Base-by-base conservation (phyloP, 345 rosid species). In the Dimocarpus longan region DNA sequence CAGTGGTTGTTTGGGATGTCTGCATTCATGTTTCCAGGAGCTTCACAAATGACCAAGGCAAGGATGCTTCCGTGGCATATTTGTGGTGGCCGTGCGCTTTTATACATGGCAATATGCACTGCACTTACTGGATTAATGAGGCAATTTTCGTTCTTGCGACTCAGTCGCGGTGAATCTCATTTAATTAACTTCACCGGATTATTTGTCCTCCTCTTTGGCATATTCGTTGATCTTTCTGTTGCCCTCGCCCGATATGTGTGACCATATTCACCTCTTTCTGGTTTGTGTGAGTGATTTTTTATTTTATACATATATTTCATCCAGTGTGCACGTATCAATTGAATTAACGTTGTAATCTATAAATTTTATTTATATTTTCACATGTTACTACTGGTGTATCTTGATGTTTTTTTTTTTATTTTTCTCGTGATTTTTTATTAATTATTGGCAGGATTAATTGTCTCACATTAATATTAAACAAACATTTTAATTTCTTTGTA, bases 121-220 rank as follows among this genome's bases (percentile, higher is more conserved):
- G 97, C 98, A 11, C 83, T 96, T 8, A 96, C 98, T 2, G 99
- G 98, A 39, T 79, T 96, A 46, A 88, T 89, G 81, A 81, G 92
- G 86, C 85, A 88, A 80, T 73, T 87, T 42, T 77, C 87, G 4
- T 80, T 82, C 75, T 5, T 81, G 80, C 7, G 60, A 1, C 82
- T 76, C 1, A 59, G 74, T 63, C 67, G 57, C 12, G 68, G 70
- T 19, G 97, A 96, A 81, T 74, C 87, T 42, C 95, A 87, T 70
- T 78, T 96, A 76, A 80, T 93, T 66, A 96, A 96, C 86, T 94
- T 93, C 81, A 78, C 79, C 1, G 98, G 90, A 44, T 73, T 96
- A 7, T 83, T 84, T 11, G 84, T 92, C 77, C 88, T 96, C 63
- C 88, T 96, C 69, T 96, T 93, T 3, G 98, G 97, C 71, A 77